Evolutionary conservation across 495 filamentous ascomycete species (phyloP).

Genomic region (Aspergillus conjunctus): DNA sequence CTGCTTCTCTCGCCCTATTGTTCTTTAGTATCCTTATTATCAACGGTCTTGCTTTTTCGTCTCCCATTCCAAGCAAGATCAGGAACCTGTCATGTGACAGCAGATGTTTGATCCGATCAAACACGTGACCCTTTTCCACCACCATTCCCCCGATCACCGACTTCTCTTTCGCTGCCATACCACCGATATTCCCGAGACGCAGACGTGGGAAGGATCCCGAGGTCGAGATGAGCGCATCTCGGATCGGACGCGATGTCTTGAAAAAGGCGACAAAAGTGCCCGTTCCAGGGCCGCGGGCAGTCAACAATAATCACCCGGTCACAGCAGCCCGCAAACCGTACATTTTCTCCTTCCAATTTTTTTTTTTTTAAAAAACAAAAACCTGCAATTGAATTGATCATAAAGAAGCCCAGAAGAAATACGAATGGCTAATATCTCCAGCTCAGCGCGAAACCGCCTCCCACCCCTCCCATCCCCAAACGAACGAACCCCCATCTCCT

Average conservation of each 20-base stretch:
- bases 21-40: too few relatives aligned
- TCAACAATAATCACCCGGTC: conserved; percentile 9
- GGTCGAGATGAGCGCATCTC: conserved; percentile 27
- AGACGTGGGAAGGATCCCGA: too few relatives aligned
- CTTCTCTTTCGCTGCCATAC: too few relatives aligned
- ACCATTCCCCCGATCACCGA: too few relatives aligned
- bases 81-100: too few relatives aligned
- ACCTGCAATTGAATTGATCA: neutral
- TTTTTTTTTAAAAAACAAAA: too few relatives aligned
- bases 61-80: too few relatives aligned
- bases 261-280: conserved; percentile 27
- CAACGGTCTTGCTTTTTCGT: too few relatives aligned
- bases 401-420: conserved; percentile 3
- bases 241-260: conserved; percentile 24
- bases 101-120: too few relatives aligned
- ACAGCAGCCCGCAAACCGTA: conserved; percentile 5
- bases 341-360: neutral
- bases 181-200: too few relatives aligned
- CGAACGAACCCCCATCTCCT: conserved; percentile 28
- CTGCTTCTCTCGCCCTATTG: too few relatives aligned
- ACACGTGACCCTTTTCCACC: too few relatives aligned
- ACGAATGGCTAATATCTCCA: neutral
- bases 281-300: conserved; percentile 11
- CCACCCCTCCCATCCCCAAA: conserved; percentile 20
- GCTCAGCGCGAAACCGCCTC: conserved; percentile 6